phyloP scores from a whole-genome alignment of 1,284 basidiomycete genomes.

The Heterobasidion annosum region DNA sequence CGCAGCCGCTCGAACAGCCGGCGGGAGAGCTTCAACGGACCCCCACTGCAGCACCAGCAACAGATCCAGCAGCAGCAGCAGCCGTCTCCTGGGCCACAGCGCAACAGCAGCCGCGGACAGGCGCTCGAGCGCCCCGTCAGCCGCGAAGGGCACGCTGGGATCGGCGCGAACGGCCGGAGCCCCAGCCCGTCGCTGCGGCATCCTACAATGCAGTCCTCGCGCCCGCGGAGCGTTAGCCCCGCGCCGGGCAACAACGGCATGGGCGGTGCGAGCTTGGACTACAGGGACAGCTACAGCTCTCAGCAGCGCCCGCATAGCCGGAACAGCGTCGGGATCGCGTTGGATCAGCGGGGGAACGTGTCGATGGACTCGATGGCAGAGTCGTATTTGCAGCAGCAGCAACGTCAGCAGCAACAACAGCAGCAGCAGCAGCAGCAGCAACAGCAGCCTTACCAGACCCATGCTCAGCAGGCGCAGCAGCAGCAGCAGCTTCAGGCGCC shows the following conservation, averaged over 20 bases:
- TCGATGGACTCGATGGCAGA: slow-evolving; percentile 75
- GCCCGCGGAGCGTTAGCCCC: slow-evolving; percentile 43
- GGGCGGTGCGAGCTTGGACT: slow-evolving; percentile 14
- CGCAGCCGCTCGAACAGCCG: slow-evolving; percentile 38
- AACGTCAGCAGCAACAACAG: slow-evolving; percentile 18
- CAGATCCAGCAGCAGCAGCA: slow-evolving; percentile 5
- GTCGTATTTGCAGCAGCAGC: slow-evolving; percentile 30
- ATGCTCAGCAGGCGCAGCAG: slow-evolving; percentile 17
- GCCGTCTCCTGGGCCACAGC: slow-evolving; percentile 14
- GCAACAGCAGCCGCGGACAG: slow-evolving; percentile 22
- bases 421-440: slow-evolving; percentile 17
- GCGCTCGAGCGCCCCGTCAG: slow-evolving; percentile 40
- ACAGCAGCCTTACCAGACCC: slow-evolving; percentile 18
- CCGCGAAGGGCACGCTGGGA: slow-evolving; percentile 66
- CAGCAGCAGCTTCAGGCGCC: slow-evolving; percentile 4
- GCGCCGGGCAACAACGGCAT: slow-evolving; percentile 9
- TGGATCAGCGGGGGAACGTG: slow-evolving; percentile 74
- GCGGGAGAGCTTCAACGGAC: slow-evolving; percentile 17
- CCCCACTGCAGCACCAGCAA: slow-evolving; percentile 16
- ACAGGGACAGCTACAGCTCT: slow-evolving; percentile 6
- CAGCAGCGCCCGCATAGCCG: slow-evolving; percentile 26
- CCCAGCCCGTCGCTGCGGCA: slow-evolving; percentile 40
- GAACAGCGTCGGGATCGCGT: slow-evolving; percentile 58
- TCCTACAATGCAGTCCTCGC: slow-evolving; percentile 5
- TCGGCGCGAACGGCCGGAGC: slow-evolving; percentile 63